A percentile compares a stretch with the other conserved stretches of the same genome.
Conservation (phyloP, 2,329 filamentous ascomycete species). For the Huntiella moniliformis region DNA sequence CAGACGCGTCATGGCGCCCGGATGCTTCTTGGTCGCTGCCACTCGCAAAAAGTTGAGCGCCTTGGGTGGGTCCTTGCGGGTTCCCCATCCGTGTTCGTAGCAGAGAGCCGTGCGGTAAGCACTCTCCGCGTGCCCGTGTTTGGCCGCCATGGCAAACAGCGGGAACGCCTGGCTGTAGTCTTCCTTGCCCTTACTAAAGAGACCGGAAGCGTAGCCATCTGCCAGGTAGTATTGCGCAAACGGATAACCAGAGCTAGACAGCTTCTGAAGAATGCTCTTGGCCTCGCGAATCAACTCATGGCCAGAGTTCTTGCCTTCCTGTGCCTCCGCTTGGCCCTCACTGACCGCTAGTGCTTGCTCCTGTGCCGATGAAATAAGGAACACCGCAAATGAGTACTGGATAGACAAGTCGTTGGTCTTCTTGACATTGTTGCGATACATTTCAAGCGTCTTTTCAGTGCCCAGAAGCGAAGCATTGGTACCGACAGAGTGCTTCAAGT, state of each 20-base stretch:
- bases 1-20: constrained; percentile 81
- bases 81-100: constrained; percentile 98
- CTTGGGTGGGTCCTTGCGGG: constrained; percentile 72
- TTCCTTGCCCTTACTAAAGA: constrained; percentile 87
- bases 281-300: constrained; percentile 68
- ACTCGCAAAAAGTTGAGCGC: constrained; percentile 85
- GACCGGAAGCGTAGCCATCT: constrained; percentile 80
- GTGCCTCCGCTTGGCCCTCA: constrained; percentile 19
- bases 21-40: constrained; percentile 83
- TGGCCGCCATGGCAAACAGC: constrained; percentile 80
- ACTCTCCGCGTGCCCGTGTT: constrained; percentile 93
- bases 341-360: constrained; percentile 46
- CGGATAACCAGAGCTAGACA: constrained; percentile 76
- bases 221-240: constrained; percentile 97
- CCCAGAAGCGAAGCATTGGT: constrained; percentile 81
- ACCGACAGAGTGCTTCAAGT: constrained; percentile 61
- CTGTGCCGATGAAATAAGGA: constrained; percentile 76
- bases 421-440: constrained; percentile 94
- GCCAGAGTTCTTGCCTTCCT: constrained; percentile 30
- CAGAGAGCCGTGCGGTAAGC: constrained; percentile 83
- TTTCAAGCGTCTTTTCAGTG: constrained; percentile 83
- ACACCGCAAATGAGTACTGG: constrained; percentile 92
- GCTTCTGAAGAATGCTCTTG: constrained; percentile 67
- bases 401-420: constrained; percentile 83
- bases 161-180: constrained; percentile 86